These are phyloP conservation scores for Ophiocordyceps camponoti-leonardi DNA, from an alignment of 2,329 filamentous ascomycete genomes.

Conservation along the genomic window DNA sequence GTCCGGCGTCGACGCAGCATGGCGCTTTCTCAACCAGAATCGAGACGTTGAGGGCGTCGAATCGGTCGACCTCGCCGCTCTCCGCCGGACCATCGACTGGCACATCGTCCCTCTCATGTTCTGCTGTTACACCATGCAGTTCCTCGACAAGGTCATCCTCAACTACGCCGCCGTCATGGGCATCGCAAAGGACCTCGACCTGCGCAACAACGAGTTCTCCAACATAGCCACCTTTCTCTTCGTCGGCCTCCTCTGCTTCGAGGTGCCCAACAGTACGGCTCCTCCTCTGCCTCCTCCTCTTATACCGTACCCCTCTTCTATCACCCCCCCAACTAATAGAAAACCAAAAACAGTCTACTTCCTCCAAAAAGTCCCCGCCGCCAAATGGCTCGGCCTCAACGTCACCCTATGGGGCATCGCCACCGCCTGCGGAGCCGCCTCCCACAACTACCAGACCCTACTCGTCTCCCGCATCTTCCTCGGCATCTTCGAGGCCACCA, in stretches of 20 bases:
- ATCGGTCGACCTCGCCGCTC: conserved; percentile 21
- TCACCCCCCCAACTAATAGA: no score
- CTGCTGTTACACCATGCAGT: conserved; percentile 42
- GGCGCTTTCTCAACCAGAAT: conserved; percentile 25
- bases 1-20: conserved; percentile 23
- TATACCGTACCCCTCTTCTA: no score
- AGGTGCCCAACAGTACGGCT: conserved; percentile 44
- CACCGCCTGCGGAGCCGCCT: conserved; percentile 34
- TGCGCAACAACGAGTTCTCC: conserved; percentile 43
- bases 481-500: conserved; percentile 42
- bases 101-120: conserved; percentile 46
- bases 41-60: conserved; percentile 17
- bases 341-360: conserved; percentile 26
- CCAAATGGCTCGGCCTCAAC: conserved; percentile 42
- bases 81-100: conserved; percentile 39
- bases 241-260: conserved; percentile 40
- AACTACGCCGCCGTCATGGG: conserved; percentile 55
- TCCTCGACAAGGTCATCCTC: conserved; percentile 45
- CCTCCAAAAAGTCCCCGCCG: conserved; percentile 41
- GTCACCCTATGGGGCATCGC: conserved; percentile 41
- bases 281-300: no score
- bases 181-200: conserved; percentile 30
- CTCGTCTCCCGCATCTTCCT: conserved; percentile 39
- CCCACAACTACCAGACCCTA: conserved; percentile 32
- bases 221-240: conserved; percentile 46